These are phyloP conservation scores for Dunaliella primolecta DNA, from an alignment of 139 green algal genomes.

Conservation along the genomic window DNA sequence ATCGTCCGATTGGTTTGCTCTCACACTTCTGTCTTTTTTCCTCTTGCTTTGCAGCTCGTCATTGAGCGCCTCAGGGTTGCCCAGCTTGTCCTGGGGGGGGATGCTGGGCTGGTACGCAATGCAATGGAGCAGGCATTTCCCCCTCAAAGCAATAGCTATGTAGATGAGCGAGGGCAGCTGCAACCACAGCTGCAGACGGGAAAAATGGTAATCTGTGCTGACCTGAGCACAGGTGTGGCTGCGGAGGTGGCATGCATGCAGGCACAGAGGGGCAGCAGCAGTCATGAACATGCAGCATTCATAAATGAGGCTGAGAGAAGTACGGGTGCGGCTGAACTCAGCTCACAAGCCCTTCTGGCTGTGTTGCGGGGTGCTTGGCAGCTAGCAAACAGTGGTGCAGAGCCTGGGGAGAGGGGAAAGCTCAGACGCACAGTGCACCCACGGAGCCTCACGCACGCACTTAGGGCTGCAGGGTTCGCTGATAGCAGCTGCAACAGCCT, in stretches of 20 bases:
- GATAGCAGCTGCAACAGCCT: background rate
- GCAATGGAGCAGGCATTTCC: background rate
- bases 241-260: too few species aligned
- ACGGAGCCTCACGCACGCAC: background rate
- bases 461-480: background rate
- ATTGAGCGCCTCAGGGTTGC: constrained; percentile 2
- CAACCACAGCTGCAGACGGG: too few species aligned
- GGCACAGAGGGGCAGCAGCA: too few species aligned
- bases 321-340: background rate
- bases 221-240: background rate
- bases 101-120: background rate
- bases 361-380: background rate
- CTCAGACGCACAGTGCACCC: background rate
- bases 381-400: background rate
- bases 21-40: too few species aligned
- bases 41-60: too few species aligned
- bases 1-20: too few species aligned
- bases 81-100: background rate
- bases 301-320: too few species aligned
- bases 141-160: background rate
- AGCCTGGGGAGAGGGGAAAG: background rate
- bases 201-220: background rate
- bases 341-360: background rate
- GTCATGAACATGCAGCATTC: too few species aligned
- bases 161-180: too few species aligned